Evolutionary conservation across 2,329 filamentous ascomycete genomes (phyloP), one percentile per base, ranked within the genome.

Genomic region (Penicillium aurantiogriseum): DNA sequence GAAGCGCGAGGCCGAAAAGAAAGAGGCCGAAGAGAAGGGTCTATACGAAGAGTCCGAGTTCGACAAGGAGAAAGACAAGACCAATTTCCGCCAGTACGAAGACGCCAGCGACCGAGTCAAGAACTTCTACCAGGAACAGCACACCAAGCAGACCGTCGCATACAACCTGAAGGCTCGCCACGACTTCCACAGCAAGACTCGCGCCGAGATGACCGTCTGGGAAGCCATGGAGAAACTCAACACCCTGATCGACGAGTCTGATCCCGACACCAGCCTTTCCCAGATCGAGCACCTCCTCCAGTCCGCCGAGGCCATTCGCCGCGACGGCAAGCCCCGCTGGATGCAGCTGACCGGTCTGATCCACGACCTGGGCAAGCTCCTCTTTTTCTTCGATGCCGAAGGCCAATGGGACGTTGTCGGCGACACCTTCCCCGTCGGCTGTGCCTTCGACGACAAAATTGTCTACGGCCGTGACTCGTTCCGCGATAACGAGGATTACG

Each of bases 341-440:
- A 79, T 79, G 77, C 77, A 79, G 56, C 67, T 79, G 27, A 79
- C 76, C 3, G 77, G 77, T 7, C 71, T 79, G n/a, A 78, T 79
- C 52, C 77, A 79, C 56, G 77, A 79, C 42, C 67, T 79, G 23
- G 77, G 77, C 52, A 79, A 79, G 66, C 67, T 79, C 11, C 70
- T 79, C 15, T 78, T 73, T 67, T 79, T 79, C 67, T 79, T 89
- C 77, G 89, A 85, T 60, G 90, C 89, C n/a, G 79, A 88, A 68
- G 91, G 91, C 51, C 92, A 96, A 77, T 96, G 92, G 92, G 91
- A 95, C 70, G 91, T 96, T 3, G 92, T 96, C 27, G 92, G 92
- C 56, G 77, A 80, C 54, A 79, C 77, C 0, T 80, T 80, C 67
- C 75, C 76, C 31, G 77, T 80, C 11, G 77, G 77, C 35, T 77